Conservation (phyloP, 108 stramenopile species). For the Mediolabrus comicus region DNA sequence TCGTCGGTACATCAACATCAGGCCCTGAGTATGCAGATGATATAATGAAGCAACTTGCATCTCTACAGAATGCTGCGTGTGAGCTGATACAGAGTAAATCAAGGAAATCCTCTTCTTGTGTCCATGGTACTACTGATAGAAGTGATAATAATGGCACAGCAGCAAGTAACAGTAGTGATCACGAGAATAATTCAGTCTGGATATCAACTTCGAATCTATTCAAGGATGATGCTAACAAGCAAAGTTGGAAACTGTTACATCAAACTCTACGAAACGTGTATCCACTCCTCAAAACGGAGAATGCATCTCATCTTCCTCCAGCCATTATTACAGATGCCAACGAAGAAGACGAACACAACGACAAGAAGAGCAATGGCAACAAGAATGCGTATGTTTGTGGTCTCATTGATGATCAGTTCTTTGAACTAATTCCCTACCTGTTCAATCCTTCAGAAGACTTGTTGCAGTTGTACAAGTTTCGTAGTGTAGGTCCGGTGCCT, state of each 20-base stretch:
- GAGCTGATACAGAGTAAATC: not conserved
- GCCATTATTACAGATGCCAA: not conserved
- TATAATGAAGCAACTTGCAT: not conserved
- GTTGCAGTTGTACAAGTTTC: conserved; percentile 44
- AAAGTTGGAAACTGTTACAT: conserved; percentile 34
- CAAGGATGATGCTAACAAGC: conserved; percentile 7
- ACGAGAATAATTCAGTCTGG: conserved; percentile 21
- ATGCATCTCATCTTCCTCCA: not conserved
- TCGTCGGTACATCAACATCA: not conserved
- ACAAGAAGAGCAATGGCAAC: not conserved
- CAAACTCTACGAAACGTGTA: conserved; percentile 19
- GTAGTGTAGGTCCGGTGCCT: conserved; percentile 28
- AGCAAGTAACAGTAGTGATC: too few species aligned
- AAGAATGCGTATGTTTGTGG: conserved; percentile 44
- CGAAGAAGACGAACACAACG: not conserved
- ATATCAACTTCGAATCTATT: conserved; percentile 24
- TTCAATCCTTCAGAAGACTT: conserved; percentile 43
- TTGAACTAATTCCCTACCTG: conserved; percentile 52
- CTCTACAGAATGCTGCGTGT: not conserved
- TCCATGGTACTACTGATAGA: too few species aligned
- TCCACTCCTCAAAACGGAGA: conserved; percentile 37
- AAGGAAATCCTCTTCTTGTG: too few species aligned
- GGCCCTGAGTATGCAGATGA: not conserved
- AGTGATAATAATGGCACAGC: not conserved
- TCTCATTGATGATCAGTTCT: conserved; percentile 53